Conservation (phyloP, 371 early-diverging fungal genomes). For the Mortierella sp. region DNA sequence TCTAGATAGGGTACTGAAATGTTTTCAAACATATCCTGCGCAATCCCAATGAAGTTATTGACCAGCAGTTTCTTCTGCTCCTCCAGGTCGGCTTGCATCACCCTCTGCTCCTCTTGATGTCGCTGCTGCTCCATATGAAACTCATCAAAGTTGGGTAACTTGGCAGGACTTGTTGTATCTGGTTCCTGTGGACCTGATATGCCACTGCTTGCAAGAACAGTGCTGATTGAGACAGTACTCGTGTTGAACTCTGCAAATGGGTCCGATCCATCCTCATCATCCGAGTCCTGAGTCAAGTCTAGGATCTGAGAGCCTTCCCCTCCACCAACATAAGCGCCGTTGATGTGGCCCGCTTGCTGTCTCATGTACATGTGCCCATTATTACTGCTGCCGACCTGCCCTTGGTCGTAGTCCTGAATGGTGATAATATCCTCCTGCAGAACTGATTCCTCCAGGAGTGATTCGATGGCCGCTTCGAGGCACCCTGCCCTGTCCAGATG, state of each 20-base stretch:
- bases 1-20: conserved; percentile 31
- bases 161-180: neutral
- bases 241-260: neutral
- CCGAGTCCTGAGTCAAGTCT: conserved; percentile 18
- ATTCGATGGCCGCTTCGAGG: conserved; percentile 21
- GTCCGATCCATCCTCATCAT: conserved; percentile 9
- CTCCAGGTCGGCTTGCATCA: conserved; percentile 10
- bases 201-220: neutral
- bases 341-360: neutral
- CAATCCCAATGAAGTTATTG: conserved; percentile 31
- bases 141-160: conserved; percentile 13
- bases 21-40: conserved; percentile 35
- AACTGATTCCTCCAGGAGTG: neutral
- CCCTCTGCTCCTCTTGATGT: conserved; percentile 1
- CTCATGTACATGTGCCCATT: neutral
- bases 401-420: neutral
- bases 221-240: neutral
- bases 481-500: conserved; percentile 25
- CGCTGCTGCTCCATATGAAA: conserved; percentile 25
- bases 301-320: neutral
- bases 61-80: conserved; percentile 10
- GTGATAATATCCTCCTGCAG: neutral
- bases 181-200: neutral
- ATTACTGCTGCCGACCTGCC: neutral
- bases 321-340: neutral